Evolutionary conservation across 305 asterid genomes (phyloP), one percentile per base, ranked within the genome.

Genomic region (Fraxinus paxiana): DNA sequence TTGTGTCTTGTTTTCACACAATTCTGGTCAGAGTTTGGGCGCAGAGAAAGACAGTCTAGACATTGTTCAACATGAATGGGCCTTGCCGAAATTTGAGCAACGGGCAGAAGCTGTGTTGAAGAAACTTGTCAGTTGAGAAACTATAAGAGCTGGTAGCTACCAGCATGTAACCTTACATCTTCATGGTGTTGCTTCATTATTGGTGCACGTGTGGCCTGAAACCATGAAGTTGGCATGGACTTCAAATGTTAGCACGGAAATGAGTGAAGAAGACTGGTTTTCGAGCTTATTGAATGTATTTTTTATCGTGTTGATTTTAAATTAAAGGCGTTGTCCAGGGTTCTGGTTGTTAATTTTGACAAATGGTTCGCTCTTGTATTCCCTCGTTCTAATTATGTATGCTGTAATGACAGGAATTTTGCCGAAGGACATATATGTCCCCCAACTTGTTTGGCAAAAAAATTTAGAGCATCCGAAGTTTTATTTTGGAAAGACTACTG

Each of bases 11-110:
- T 43, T 69, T 61, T 43, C 80, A 24, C 38, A 51, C 86, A 61
- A 48, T 76, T 83, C 41, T 84, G 75, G 5, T 73, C 92, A 95
- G 98, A 93, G 94, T 86, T 85, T 95, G 91, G 90, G 98, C 12
- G 96, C 98, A 0, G 98, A 95, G 86, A 95, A 95, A 86, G 98
- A 95, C 79, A 88, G 87, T 80, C 78, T 95, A 37, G 97, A 93
- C 85, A 92, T 95, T 63, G 84, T 93, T 83, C 98, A 95, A 81
- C 98, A 95, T 35, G 98, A 95, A 0, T 95, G 98, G 98, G 97
- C 89, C 75, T 84, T 93, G 69, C 98, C 98, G 26, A 95, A 88
- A 80, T 89, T 93, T 77, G 98, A 95, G 92, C 95, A 91, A 86
- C 91, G 98, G 81, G 98, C 98, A 22, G 92, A 87, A 89, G 89